Percentiles rank a stretch among this genome's conserved stretches.
Evolutionary conservation across 495 filamentous ascomycete genomes (phyloP).

Genomic region (Bryoglossum gracile): DNA sequence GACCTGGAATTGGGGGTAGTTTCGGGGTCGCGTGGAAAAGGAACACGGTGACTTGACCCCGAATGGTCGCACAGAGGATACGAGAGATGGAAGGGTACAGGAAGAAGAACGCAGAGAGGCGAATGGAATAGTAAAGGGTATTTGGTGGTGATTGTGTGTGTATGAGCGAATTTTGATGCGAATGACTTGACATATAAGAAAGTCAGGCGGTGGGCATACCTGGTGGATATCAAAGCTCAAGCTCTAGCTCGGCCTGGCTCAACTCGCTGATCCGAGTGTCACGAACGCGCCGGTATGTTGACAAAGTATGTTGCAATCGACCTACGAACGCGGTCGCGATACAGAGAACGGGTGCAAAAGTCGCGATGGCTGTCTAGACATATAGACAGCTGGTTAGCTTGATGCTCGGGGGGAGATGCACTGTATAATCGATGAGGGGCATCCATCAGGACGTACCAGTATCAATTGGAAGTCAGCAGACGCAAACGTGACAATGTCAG

Average conservation of each 20-base stretch:
- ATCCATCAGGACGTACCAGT: no score
- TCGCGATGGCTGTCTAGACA: no score
- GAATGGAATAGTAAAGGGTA: constrained; percentile 1
- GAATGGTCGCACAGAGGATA: constrained; percentile 15
- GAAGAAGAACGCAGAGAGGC: constrained; percentile 2
- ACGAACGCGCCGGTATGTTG: constrained; percentile 11
- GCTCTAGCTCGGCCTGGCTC: constrained; percentile 3
- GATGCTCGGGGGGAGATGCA: no score
- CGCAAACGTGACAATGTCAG: no score
- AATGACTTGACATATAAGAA: constrained; percentile 5
- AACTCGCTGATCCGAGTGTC: constrained; percentile 5
- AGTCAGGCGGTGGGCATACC: constrained; percentile 7
- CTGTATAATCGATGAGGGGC: no score
- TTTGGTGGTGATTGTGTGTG: neutral
- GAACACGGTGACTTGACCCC: constrained; percentile 5
- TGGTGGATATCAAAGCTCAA: no score
- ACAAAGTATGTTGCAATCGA: no score
- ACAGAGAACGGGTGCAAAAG: no score
- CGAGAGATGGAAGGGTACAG: constrained; percentile 15
- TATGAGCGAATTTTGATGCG: neutral
- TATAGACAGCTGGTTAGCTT: no score
- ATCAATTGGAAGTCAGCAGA: no score
- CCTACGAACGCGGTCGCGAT: no score
- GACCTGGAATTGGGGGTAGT: no score
- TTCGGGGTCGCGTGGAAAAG: constrained; percentile 17